Evolutionary conservation across 148 eudicot species (phyloP), one percentile per base, ranked within the genome.

Genomic region (Euryodendron excelsum): DNA sequence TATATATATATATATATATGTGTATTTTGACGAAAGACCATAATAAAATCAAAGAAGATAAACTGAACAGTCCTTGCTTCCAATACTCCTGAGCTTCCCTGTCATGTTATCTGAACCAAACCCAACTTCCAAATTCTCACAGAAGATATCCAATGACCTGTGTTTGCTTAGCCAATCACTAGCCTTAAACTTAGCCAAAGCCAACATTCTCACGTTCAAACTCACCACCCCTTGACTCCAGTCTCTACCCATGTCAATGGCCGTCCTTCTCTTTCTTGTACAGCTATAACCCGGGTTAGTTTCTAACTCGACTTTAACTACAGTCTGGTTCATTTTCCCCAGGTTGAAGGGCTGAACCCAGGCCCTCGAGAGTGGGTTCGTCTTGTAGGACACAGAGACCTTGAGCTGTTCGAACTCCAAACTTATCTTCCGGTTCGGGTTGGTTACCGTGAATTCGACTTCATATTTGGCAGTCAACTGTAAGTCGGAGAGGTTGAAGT

Each of bases 101-200:
- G 14, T 11, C 73, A 50, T 41, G 8, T 61, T 15, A 58, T 56
- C 23, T 17, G 48, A 37, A 9, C n/a, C 9, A 10, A 73, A 55
- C 31, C 20, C 50, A 14, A 73, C 77, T 8, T n/a, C 2, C 62
- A 73, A 36, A 11, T 25, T 41, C 9, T 56, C 44, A 36, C 77
- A 73, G 21, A 1, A 55, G 25, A 73, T 48, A 31, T 28, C 28
- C 30, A 73, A 2, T 0, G 37, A 21, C 30, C 63, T 73, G 14
- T 60, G 27, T 11, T 18, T 37, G 27, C 31, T 41, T 45, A 60
- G 25, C 77, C 77, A 73, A 4, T 25, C 31, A 25, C 48, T n/a
- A n/a, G 47, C 77, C 47, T 27, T 56, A 15, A 55, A 73, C 44
- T 44, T 56, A 73, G 30, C 66, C 65, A 39, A 55, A 73, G 27